A percentile compares a stretch with the other conserved stretches of the same genome.
Evolutionary conservation across 495 filamentous ascomycete species (phyloP).

Genomic region (Penicillium lagena): DNA sequence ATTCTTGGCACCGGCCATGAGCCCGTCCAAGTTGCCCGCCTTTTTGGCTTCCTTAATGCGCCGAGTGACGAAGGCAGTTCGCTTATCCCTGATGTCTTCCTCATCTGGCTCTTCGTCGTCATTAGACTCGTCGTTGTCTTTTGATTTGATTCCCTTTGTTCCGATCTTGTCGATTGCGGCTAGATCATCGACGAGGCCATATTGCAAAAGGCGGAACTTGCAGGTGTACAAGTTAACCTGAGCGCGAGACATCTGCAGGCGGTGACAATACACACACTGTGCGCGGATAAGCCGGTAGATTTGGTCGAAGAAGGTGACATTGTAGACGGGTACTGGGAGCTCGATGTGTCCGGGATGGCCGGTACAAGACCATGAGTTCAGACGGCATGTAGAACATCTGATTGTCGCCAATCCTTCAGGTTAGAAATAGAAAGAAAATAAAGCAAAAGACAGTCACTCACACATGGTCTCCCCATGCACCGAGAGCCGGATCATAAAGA

Average conservation of each 20-base stretch:
- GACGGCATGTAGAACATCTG: constrained; percentile 87
- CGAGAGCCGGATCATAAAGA: constrained; percentile 87
- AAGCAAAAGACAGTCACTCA: constrained; percentile 39
- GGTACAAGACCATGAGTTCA: constrained; percentile 71
- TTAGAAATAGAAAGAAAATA: constrained; percentile 3
- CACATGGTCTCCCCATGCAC: constrained; percentile 78
- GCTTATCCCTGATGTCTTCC: constrained; percentile 56
- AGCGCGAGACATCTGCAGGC: constrained; percentile 65
- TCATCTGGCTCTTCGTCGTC: constrained; percentile 52
- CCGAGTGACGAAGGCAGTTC: constrained; percentile 64
- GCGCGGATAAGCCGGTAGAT: constrained; percentile 73
- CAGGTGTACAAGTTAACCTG: constrained; percentile 71
- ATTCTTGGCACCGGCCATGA: constrained; percentile 61
- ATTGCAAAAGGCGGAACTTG: constrained; percentile 80
- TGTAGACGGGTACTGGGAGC: constrained; percentile 85
- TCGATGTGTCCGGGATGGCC: constrained; percentile 95
- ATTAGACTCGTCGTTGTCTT: constrained; percentile 38
- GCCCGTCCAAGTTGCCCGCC: constrained; percentile 36
- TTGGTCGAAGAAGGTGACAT: constrained; percentile 91
- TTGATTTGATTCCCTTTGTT: constrained; percentile 19
- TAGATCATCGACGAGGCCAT: constrained; percentile 72
- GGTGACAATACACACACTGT: constrained; percentile 85
- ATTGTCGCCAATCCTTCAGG: constrained; percentile 12
- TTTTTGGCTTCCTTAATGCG: constrained; percentile 51
- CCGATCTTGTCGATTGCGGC: constrained; percentile 58